These are phyloP conservation scores for Lumnitzera racemosa DNA, from an alignment of 345 rosid species.

Conservation along the genomic window DNA sequence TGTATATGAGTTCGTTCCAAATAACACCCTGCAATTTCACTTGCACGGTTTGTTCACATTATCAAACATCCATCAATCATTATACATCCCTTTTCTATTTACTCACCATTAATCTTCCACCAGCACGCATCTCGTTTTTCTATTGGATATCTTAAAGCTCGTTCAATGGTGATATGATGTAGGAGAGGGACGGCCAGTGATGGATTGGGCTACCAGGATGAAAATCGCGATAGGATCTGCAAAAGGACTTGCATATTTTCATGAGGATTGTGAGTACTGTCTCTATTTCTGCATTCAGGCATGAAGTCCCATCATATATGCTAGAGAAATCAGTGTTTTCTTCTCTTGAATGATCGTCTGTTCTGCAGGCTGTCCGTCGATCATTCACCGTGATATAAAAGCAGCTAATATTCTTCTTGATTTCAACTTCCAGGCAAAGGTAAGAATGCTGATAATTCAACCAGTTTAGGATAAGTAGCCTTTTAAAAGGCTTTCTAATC, in stretches of 20 bases:
- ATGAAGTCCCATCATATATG: too few species aligned
- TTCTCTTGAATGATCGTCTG: not conserved
- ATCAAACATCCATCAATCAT: too few species aligned
- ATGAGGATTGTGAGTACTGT: constrained; percentile 45
- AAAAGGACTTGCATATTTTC: constrained; percentile 57
- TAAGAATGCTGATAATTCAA: constrained; percentile 10
- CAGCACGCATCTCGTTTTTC: too few species aligned
- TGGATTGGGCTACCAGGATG: constrained; percentile 38
- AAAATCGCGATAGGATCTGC: constrained; percentile 52
- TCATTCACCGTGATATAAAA: constrained; percentile 80
- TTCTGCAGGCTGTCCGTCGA: constrained; percentile 61
- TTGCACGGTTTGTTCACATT: constrained; percentile 26
- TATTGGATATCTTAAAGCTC: not conserved
- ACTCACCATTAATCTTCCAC: too few species aligned
- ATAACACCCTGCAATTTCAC: constrained; percentile 33
- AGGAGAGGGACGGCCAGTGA: constrained; percentile 25
- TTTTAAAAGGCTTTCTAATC: too few species aligned
- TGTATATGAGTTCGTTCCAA: constrained; percentile 43
- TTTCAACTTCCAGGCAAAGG: constrained; percentile 73
- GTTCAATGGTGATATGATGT: constrained; percentile 1
- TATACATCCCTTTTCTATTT: not conserved
- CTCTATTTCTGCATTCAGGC: not conserved
- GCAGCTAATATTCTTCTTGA: constrained; percentile 84
- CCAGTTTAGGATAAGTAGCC: not conserved
- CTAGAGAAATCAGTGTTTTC: too few species aligned